Conservation (phyloP, 768 basidiomycete genomes). For the Stropharia rugosoannulata region DNA sequence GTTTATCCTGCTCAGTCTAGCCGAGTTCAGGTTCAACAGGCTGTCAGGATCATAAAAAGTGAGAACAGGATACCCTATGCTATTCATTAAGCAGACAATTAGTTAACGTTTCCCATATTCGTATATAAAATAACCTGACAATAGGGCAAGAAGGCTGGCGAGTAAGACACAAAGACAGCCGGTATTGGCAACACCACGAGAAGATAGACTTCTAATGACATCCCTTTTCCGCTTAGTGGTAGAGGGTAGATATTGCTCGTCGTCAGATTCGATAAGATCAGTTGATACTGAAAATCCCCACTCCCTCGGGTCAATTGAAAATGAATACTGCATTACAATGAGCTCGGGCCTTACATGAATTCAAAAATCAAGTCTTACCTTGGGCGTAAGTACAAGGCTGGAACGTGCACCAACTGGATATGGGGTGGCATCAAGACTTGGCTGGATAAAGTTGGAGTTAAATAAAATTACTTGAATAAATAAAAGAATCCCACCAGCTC, state of each 20-base stretch:
- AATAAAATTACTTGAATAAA: neutral
- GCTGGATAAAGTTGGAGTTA: constrained; percentile 13
- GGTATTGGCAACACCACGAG: constrained; percentile 68
- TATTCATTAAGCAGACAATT: constrained; percentile 8
- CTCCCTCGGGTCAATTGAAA: constrained; percentile 51
- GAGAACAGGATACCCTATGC: constrained; percentile 38
- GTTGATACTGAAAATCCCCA: constrained; percentile 54
- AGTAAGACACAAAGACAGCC: constrained; percentile 48
- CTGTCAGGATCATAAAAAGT: constrained; percentile 25
- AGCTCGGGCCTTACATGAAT: neutral
- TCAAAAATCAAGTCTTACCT: constrained; percentile 12
- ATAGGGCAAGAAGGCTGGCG: constrained; percentile 48
- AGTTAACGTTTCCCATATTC: too few species aligned
- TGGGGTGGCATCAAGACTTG: constrained; percentile 28
- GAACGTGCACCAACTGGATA: constrained; percentile 31
- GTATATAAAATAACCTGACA: constrained; percentile 45
- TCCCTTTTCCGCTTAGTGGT: constrained; percentile 2
- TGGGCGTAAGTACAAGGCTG: constrained; percentile 26
- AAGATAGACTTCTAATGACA: constrained; percentile 38
- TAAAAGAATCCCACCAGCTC: constrained; percentile 18
- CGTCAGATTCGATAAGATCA: constrained; percentile 41
- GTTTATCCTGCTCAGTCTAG: constrained; percentile 38
- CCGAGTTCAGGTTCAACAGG: constrained; percentile 36
- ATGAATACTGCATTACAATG: constrained; percentile 37
- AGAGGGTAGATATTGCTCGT: constrained; percentile 29